Evolutionary conservation across 2,329 filamentous ascomycete genomes (phyloP), one percentile per base, ranked within the genome.

Genomic region (Ophiostoma piceae): DNA sequence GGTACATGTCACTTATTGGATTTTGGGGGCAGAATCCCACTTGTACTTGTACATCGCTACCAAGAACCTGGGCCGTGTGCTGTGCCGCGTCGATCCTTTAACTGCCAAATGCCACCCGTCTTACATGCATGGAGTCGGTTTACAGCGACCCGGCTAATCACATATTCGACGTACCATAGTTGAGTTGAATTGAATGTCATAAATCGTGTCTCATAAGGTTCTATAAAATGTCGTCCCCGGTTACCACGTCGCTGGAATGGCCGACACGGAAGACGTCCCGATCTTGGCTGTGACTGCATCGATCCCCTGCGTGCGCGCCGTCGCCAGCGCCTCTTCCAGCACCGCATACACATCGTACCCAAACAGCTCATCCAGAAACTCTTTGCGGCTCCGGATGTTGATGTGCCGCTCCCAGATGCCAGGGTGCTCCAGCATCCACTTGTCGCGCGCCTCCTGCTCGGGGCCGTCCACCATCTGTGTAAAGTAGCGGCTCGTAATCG

Each of bases 361-460:
- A 67, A 71, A 71, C 43, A 71, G 68, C 71, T 70, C 71, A 67
- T 71, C 71, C 35, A 71, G 29, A 29, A 71, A 71, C 67, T 71
- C 71, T 47, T 71, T 70, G 68, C 71, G 71, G 43, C 66, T 67
- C 14, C 71, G 71, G 29, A 71, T 71, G 71, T 71, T 71, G 60
- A 70, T 70, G 68, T 71, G 71, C 35, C 26, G 11, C 62, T 35
- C 54, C 6, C 22, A 41, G 54, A 71, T 71, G 19, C 71, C 71
- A n/a, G 71, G 71, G 67, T 71, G 47, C 14, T 69, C 68, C 35
- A 70, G 71, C 68, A 71, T 60, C 69, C 69, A 72, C 6, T 67
- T 68, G 68, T 72, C 71, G 39, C 71, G 71, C 37, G 67, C 57
- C 47, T 64, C 26, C 71, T 72, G 71, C 32, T 68, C 67, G 35